These are phyloP conservation scores for Jackrogersella multiformis DNA, from an alignment of 495 filamentous ascomycete genomes.

Conservation along the genomic window DNA sequence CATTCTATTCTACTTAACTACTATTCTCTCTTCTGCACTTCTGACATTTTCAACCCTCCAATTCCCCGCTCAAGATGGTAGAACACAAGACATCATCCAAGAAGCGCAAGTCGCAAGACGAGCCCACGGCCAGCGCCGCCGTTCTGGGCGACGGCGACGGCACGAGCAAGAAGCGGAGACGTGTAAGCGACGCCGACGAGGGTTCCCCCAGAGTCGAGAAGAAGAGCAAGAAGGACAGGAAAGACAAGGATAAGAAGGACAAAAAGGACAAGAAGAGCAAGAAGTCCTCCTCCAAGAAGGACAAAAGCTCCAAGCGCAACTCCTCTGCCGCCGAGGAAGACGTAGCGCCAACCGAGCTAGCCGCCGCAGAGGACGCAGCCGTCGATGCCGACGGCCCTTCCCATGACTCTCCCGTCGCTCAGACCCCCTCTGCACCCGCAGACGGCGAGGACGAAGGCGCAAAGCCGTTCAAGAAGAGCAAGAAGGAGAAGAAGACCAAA, in stretches of 20 bases:
- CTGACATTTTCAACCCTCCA: neutral
- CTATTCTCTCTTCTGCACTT: neutral
- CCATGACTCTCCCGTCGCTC: conserved; percentile 11
- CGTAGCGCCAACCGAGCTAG: conserved; percentile 22
- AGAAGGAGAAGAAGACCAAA: conserved; percentile 47
- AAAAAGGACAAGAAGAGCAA: conserved; percentile 45
- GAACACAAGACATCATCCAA: conserved; percentile 16
- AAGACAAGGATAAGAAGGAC: conserved; percentile 45
- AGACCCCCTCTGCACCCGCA: neutral
- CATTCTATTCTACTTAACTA: neutral
- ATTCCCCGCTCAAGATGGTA: neutral
- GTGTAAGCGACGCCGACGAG: conserved; percentile 25
- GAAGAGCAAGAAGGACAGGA: conserved; percentile 56
- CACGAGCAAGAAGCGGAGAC: conserved; percentile 27
- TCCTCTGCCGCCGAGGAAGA: conserved; percentile 40
- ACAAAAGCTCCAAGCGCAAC: conserved; percentile 48
- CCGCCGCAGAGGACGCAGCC: neutral
- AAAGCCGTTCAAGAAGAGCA: conserved; percentile 45
- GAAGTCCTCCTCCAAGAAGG: conserved; percentile 45
- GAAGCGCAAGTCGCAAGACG: conserved; percentile 36
- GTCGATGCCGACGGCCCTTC: conserved; percentile 7
- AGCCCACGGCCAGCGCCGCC: conserved; percentile 15
- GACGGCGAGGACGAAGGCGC: conserved; percentile 24
- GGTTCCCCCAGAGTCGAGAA: conserved; percentile 47
- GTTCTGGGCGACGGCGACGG: neutral